phyloP scores from a whole-genome alignment of 257 asterid species.

The Solanum pennellii region DNA sequence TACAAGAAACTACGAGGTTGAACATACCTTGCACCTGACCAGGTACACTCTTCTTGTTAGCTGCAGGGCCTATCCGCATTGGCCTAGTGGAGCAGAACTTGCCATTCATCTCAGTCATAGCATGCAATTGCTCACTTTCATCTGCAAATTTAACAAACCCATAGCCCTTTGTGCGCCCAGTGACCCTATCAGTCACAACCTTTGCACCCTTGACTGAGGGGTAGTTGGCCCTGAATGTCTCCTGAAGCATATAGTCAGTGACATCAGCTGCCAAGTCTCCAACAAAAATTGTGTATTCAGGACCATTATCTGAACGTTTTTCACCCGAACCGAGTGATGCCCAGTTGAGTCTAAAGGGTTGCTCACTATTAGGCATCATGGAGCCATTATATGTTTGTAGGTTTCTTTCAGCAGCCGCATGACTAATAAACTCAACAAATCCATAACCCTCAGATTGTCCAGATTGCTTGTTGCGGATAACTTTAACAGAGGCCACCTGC shows the following conservation, averaged over 20 bases:
- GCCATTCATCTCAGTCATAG: slow-evolving; percentile 96
- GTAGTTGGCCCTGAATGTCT: slow-evolving; percentile 68
- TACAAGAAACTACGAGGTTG: neutral
- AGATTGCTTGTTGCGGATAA: slow-evolving; percentile 79
- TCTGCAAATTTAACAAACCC: slow-evolving; percentile 85
- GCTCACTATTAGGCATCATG: slow-evolving; percentile 71
- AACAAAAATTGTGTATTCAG: slow-evolving; percentile 75
- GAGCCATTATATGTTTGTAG: slow-evolving; percentile 62
- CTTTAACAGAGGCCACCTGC: slow-evolving; percentile 66
- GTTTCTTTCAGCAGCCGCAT: slow-evolving; percentile 77
- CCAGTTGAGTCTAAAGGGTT: slow-evolving; percentile 78
- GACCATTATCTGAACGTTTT: slow-evolving; percentile 62
- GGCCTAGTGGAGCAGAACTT: slow-evolving; percentile 82
- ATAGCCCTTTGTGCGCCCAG: slow-evolving; percentile 87
- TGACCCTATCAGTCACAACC: slow-evolving; percentile 74
- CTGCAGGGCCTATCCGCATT: slow-evolving; percentile 92
- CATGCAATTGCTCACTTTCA: slow-evolving; percentile 74
- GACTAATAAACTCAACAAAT: slow-evolving; percentile 68
- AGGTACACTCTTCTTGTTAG: slow-evolving; percentile 64
- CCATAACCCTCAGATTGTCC: slow-evolving; percentile 85
- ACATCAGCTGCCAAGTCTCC: slow-evolving; percentile 97
- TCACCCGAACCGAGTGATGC: slow-evolving; percentile 92
- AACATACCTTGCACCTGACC: slow-evolving; percentile 59
- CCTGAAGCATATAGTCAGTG: slow-evolving; percentile 82
- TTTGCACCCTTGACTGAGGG: slow-evolving; percentile 79